Percentiles rank a stretch among this genome's conserved stretches.
Conservation (phyloP, 805 yeast genomes). For the Yamadazyma insecticola region DNA sequence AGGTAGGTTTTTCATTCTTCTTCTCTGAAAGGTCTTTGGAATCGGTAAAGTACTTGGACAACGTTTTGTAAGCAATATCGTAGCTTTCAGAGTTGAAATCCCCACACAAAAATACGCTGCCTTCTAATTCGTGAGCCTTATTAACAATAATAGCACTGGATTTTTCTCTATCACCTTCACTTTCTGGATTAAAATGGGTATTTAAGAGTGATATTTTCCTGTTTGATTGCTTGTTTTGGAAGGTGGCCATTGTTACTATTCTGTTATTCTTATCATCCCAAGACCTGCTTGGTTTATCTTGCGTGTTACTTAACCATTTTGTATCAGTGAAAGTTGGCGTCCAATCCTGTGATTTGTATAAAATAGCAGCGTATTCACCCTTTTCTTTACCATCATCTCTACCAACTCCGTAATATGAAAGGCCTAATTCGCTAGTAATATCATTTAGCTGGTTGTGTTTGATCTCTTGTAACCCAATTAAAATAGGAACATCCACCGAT, state of each 20-base stretch:
- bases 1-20: conserved; percentile 22
- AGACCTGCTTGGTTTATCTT: conserved; percentile 43
- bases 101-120: conserved; percentile 44
- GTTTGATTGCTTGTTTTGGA: conserved; percentile 14
- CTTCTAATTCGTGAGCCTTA: conserved; percentile 20
- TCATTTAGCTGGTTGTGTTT: conserved; percentile 38
- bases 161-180: conserved; percentile 41
- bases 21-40: conserved; percentile 28
- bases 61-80: conserved; percentile 24
- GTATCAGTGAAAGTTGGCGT: conserved; percentile 35
- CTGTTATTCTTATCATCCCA: conserved; percentile 39
- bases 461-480: conserved; percentile 39
- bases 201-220: conserved; percentile 30
- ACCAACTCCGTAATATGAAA: conserved; percentile 44
- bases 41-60: conserved; percentile 17
- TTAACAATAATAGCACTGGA: conserved; percentile 42
- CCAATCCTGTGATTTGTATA: conserved; percentile 36
- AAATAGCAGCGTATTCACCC: conserved; percentile 51
- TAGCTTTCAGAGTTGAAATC: conserved; percentile 46
- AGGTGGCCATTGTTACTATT: conserved; percentile 35
- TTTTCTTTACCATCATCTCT: conserved; percentile 46
- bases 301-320: conserved; percentile 54
- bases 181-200: conserved; percentile 49
- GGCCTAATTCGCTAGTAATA: no score
- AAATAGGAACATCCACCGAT: conserved; percentile 17